Base-by-base conservation (phyloP, 1,284 basidiomycete species). In the Athelia psychrophila region DNA sequence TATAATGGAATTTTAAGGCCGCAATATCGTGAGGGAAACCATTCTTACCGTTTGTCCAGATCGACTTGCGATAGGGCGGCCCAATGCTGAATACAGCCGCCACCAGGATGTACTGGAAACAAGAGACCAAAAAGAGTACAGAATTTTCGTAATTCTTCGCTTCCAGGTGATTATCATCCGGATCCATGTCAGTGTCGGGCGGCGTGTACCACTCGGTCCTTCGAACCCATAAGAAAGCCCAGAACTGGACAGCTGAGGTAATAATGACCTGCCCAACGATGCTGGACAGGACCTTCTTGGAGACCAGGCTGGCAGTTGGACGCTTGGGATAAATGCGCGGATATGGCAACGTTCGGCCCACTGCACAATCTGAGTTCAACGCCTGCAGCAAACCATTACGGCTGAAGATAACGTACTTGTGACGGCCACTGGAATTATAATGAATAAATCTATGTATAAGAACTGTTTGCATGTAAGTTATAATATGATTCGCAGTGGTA, bases 61-160 rank as follows among this genome's bases (percentile, higher is more conserved):
- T 93, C 15, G 94, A 83, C 69, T 91, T 89, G 50, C 97, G 84
- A 70, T 96, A 99, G 2, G 97, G 97, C 12, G 95, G 95, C 0
- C 97, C 97, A 58, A 98, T 98, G 66, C 91, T 95, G 74, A 99
- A 99, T 0, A 98, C 93, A 1, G 88, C 95, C 12, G 95, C 96
- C 8, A 98, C 93, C 38, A 98, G 78, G 59, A 99, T 93, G 70
- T 99, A 99, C 73, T 99, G 97, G 83, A 98, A 99, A 57, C 93
- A 96, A 2, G 95, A 98, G 48, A 98, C 79, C 59, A 98, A 73
- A 74, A 99, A 99, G 51, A 99, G 71, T 8, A 83, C 83, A 8
- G 96, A 89, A 69, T 99, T 99, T 69, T 99, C 97, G 59, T 83
- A 95, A 67, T 97, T 99, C 50, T 76, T 83, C n/a, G 93, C 88